Percentiles rank a stretch among this genome's conserved stretches.
Evolutionary conservation across 2,329 filamentous ascomycete genomes (phyloP).

Genomic region (Aschersonia sp.): DNA sequence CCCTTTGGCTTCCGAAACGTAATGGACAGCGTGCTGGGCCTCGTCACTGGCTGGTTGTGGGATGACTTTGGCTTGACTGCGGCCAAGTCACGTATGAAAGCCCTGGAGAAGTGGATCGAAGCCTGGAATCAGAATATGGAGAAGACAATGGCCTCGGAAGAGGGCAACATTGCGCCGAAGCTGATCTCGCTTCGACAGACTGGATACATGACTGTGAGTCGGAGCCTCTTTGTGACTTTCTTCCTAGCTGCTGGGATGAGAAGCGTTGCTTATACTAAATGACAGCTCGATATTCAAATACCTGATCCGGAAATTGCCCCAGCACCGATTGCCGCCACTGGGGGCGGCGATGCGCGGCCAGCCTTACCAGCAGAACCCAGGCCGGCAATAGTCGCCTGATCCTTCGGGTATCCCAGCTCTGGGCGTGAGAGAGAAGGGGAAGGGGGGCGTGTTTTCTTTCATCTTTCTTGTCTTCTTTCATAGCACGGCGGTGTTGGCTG

Average conservation of each 20-base stretch:
- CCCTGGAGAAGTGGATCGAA: conserved; percentile 69
- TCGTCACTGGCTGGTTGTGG: conserved; percentile 87
- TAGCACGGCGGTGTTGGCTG: neutral
- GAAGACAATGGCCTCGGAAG: conserved; percentile 35
- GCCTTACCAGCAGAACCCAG: neutral
- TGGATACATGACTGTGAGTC: conserved; percentile 68
- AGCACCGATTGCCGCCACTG: conserved; percentile 28
- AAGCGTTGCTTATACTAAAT: neutral
- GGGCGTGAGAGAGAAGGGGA: too few relatives aligned
- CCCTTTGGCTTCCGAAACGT: conserved; percentile 67
- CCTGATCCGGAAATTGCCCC: conserved; percentile 58
- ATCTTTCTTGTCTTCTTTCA: neutral
- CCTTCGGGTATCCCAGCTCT: neutral
- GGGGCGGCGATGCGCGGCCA: conserved; percentile 11
- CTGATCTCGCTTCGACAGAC: conserved; percentile 69
- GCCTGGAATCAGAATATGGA: conserved; percentile 70
- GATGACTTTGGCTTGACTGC: conserved; percentile 73
- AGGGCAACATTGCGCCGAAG: conserved; percentile 42
- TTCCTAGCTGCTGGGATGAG: too few relatives aligned
- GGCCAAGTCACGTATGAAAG: conserved; percentile 56
- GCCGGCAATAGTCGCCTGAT: neutral
- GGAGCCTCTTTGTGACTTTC: neutral
- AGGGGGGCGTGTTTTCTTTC: neutral
- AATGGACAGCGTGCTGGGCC: conserved; percentile 63
- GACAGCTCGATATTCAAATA: conserved; percentile 65